phyloP scores from a whole-genome alignment of 2,329 filamentous ascomycete species.

The Trichoderma pleuroti region DNA sequence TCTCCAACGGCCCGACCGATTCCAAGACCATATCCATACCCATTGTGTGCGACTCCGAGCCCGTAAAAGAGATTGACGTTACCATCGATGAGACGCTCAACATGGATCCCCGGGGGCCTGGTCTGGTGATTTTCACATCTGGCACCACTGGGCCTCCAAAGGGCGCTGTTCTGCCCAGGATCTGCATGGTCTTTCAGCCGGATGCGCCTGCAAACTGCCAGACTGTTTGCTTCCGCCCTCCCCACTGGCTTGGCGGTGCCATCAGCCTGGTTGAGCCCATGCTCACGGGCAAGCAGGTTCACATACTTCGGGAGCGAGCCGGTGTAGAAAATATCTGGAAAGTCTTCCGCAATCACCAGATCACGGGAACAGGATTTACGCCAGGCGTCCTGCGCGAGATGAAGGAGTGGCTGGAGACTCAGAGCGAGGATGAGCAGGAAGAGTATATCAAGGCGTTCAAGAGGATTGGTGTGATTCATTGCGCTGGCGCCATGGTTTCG shows the following conservation, averaged over 20 bases:
- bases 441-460: conserved; percentile 16
- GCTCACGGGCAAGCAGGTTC: conserved; percentile 20
- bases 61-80: conserved; percentile 3
- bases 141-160: conserved; percentile 48
- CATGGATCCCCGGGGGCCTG: conserved; percentile 20
- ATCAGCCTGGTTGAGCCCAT: conserved; percentile 16
- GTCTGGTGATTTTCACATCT: conserved; percentile 51
- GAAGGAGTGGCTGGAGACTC: conserved; percentile 17
- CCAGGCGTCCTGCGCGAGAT: conserved; percentile 20
- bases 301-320: conserved; percentile 19
- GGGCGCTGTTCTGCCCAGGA: conserved; percentile 55
- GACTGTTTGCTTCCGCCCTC: conserved; percentile 21
- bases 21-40: neutral
- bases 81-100: conserved; percentile 14
- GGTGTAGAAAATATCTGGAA: conserved; percentile 18
- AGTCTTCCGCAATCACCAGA: conserved; percentile 10
- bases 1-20: conserved; percentile 22
- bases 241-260: conserved; percentile 24
- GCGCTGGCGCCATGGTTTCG: conserved; percentile 12
- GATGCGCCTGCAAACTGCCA: conserved; percentile 7
- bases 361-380: conserved; percentile 20
- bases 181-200: neutral
- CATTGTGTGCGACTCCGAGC: conserved; percentile 19
- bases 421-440: conserved; percentile 10
- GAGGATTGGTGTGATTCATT: neutral